Evolutionary conservation across 345 rosid genomes (phyloP).

Genomic region (Turritis glabra): DNA sequence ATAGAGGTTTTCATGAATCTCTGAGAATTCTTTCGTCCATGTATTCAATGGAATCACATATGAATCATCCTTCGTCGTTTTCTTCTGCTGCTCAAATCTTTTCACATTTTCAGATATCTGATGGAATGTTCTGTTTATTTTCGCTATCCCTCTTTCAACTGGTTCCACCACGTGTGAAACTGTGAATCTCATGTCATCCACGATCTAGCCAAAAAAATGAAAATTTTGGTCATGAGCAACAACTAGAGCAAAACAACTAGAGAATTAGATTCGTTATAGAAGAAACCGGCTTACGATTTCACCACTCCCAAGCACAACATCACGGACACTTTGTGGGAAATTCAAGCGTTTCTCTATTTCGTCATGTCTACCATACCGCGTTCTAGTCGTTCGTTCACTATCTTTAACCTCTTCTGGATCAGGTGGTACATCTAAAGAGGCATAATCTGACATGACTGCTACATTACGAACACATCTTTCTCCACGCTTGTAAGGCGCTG

Average conservation of each 20-base stretch:
- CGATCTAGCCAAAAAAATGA: constrained; percentile 55
- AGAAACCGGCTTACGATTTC: constrained; percentile 71
- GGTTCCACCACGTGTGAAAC: constrained; percentile 98
- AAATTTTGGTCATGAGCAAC: constrained; percentile 5
- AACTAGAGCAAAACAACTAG: background rate
- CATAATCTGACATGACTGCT: constrained; percentile 91
- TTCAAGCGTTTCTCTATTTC: constrained; percentile 77
- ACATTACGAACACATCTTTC: constrained; percentile 99
- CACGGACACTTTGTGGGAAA: constrained; percentile 95
- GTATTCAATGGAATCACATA: constrained; percentile 77
- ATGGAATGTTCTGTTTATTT: constrained; percentile 80
- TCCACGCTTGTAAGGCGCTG: constrained; percentile 93
- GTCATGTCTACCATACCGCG: constrained; percentile 56
- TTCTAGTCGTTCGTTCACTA: constrained; percentile 70
- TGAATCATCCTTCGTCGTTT: constrained; percentile 78
- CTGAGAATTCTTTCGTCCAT: constrained; percentile 82
- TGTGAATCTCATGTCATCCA: constrained; percentile 97
- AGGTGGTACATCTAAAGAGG: constrained; percentile 81
- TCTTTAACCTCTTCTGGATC: constrained; percentile 95
- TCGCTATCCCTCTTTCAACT: constrained; percentile 93
- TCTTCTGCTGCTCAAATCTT: constrained; percentile 66
- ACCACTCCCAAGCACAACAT: constrained; percentile 92
- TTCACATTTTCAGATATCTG: constrained; percentile 89
- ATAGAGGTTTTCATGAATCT: constrained; percentile 57
- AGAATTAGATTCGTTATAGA: background rate